Evolutionary conservation across 148 eudicot genomes (phyloP).

Genomic region (Cornus controversa): DNA sequence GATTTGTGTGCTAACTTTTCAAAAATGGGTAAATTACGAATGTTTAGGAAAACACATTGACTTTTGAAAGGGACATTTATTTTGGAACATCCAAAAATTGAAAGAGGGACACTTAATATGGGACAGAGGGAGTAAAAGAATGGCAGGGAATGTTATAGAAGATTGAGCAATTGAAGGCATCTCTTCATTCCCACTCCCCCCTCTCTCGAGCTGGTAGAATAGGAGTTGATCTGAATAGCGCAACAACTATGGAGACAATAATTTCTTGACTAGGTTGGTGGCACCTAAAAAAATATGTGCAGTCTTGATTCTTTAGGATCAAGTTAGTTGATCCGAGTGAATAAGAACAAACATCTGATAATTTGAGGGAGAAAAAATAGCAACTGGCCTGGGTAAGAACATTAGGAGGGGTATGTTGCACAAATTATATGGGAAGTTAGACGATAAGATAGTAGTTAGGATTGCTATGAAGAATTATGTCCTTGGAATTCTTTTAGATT

Average conservation of each 20-base stretch:
- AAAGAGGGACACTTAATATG: no score
- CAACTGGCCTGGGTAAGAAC: not conserved
- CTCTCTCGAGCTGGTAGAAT: not conserved
- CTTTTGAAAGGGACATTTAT: no score
- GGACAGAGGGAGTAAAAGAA: not conserved
- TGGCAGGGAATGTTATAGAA: not conserved
- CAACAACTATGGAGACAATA: not conserved
- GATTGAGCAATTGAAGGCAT: not conserved
- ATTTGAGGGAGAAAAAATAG: not conserved
- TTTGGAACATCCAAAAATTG: no score
- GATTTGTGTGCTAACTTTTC: no score
- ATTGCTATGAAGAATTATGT: not conserved
- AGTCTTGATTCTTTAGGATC: not conserved
- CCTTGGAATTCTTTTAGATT: not conserved
- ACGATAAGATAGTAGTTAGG: not conserved
- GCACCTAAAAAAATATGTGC: not conserved
- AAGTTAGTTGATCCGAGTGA: no score
- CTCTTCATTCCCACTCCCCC: not conserved
- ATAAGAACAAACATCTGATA: not conserved
- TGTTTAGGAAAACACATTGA: no score
- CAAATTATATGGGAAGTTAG: not conserved
- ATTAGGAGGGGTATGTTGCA: not conserved
- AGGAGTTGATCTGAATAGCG: not conserved
- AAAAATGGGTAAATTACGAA: no score
- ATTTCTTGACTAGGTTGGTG: not conserved